Conservation (phyloP, 1,284 basidiomycete genomes). For the Fomitopsis palustris region DNA sequence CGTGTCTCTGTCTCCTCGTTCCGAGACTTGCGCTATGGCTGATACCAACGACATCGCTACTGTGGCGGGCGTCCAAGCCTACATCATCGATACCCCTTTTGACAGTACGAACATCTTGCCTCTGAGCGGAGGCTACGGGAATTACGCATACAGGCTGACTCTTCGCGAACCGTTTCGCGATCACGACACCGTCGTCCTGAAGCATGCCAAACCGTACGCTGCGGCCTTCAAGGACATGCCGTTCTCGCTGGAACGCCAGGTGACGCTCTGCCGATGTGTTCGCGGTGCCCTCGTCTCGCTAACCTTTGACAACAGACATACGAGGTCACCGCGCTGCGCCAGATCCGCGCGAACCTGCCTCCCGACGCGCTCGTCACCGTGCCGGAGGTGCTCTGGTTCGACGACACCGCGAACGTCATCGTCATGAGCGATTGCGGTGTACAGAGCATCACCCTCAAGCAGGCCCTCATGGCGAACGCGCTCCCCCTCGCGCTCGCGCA, state of each 20-base stretch:
- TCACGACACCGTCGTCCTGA: slow-evolving; percentile 45
- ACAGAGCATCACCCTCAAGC: slow-evolving; percentile 41
- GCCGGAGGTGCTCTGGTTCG: slow-evolving; percentile 47
- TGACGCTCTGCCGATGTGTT: slow-evolving; percentile 19
- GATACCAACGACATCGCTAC: slow-evolving; percentile 15
- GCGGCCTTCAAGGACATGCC: slow-evolving; percentile 21
- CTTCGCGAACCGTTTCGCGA: slow-evolving; percentile 37
- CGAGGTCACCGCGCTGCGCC: slow-evolving; percentile 48
- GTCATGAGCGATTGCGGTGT: slow-evolving; percentile 61
- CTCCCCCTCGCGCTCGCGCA: slow-evolving; percentile 31
- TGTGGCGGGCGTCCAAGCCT: slow-evolving; percentile 34
- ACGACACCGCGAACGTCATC: slow-evolving; percentile 43
- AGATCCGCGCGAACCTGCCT: slow-evolving; percentile 33
- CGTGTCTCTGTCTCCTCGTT: not conserved
- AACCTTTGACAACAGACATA: slow-evolving; percentile 24
- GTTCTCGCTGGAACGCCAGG: slow-evolving; percentile 52
- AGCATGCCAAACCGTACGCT: slow-evolving; percentile 48
- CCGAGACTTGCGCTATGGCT: not conserved
- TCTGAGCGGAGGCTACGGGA: slow-evolving; percentile 49
- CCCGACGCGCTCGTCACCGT: slow-evolving; percentile 38
- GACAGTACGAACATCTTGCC: slow-evolving; percentile 27
- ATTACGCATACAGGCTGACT: slow-evolving; percentile 50
- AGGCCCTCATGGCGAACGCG: slow-evolving; percentile 38
- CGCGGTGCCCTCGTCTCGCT: not conserved
- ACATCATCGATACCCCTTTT: slow-evolving; percentile 38